Evolutionary conservation across 148 eudicot genomes (phyloP), one percentile per base, ranked within the genome.

Genomic region (Oxyria digyna): DNA sequence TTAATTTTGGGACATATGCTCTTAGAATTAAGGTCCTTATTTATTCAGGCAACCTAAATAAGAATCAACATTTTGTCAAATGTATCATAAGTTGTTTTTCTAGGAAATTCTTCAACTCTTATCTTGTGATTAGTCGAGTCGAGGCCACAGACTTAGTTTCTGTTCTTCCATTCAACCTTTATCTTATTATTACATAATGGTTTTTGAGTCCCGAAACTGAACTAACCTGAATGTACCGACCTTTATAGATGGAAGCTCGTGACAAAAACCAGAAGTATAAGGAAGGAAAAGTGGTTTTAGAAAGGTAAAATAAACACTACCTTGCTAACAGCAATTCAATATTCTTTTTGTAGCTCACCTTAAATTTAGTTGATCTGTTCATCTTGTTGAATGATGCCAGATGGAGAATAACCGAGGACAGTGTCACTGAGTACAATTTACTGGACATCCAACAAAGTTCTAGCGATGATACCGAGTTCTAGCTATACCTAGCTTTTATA

Each of bases 231-330:
- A 21, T 24, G 3, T 52, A 52, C 62, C 17, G 15, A 8, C 14
- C 62, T n/a, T 14, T 59, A 6, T 66, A 66, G 69, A 66, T 66
- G 69, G 69, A 66, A 38, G 69, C 69, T 41, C 69, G 69, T 10
- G 69, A 66, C 46, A 66, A 66, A 46, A 37, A 66, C 42, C 69
- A 66, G 69, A 66, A 66, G 69, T 66, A 66, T 46, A 66, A 66
- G 46, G 69, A 66, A 37, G 69, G 69, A 13, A 66, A 66, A 31
- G 69, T 66, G 27, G 69, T 66, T 18, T 38, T 66, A 41, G 69
- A 66, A 66, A 66, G 69, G 69, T 66, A 66, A 18, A 40, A n/a
- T n/a, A 50, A 52, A 52, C 15, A 3, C 31, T 3, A 7, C 5
- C 8, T 62, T 23, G 11, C 23, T 27, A 32, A 9, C 11, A 27